A percentile compares a stretch with the other conserved stretches of the same genome.
Evolutionary conservation across 257 asterid genomes (phyloP).

Genomic region (Paulownia fortunei): DNA sequence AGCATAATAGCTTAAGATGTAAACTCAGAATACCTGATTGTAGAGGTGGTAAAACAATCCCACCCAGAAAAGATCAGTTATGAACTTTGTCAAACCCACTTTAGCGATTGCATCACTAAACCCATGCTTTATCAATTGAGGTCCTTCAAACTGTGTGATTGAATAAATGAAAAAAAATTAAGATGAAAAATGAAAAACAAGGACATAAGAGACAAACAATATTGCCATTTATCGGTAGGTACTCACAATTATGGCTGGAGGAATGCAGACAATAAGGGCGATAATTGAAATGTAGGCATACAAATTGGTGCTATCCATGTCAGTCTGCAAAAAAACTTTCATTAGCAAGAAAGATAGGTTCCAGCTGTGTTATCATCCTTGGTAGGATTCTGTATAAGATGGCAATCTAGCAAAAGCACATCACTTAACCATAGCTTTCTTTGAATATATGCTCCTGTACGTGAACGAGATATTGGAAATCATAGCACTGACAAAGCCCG

Average conservation of each 20-base stretch:
- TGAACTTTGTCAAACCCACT: constrained; percentile 85
- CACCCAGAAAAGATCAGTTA: constrained; percentile 96
- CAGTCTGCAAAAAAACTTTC: constrained; percentile 36
- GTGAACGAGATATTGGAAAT: constrained; percentile 99
- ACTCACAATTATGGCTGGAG: constrained; percentile 60
- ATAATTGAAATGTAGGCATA: constrained; percentile 58
- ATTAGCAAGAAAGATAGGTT: constrained; percentile 15
- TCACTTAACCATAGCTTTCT: constrained; percentile 91
- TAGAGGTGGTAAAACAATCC: constrained; percentile 99
- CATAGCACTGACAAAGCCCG: constrained; percentile 93
- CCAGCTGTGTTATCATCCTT: not conserved
- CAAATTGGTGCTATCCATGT: constrained; percentile 80
- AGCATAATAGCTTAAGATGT: not conserved
- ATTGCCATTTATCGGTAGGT: not conserved
- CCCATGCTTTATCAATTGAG: constrained; percentile 72
- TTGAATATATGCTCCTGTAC: constrained; percentile 96
- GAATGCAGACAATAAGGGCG: constrained; percentile 61
- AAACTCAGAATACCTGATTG: constrained; percentile 74
- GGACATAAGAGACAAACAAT: not conserved
- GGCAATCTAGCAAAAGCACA: constrained; percentile 1
- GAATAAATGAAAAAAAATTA: not conserved
- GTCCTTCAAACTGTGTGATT: constrained; percentile 76
- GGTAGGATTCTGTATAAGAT: constrained; percentile 1
- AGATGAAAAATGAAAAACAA: not conserved
- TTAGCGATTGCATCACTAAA: constrained; percentile 87